A percentile compares a stretch with the other conserved stretches of the same genome.
Conservation (phyloP, 2,329 filamentous ascomycete species). For the Herpotrichia juniperi region DNA sequence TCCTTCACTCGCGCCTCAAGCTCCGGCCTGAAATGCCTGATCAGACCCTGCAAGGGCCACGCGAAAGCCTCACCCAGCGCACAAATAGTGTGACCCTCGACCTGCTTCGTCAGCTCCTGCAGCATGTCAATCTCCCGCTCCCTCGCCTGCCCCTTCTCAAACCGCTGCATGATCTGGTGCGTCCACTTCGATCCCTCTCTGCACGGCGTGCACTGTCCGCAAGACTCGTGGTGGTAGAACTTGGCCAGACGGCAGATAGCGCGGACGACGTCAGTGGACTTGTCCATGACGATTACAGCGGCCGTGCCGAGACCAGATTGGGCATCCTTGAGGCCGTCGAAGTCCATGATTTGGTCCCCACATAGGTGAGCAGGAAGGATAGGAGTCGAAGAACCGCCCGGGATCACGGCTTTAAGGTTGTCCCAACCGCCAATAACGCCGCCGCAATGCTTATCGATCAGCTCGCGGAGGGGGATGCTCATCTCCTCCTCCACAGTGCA, state of each 20-base stretch:
- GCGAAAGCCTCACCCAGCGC: constrained; percentile 97
- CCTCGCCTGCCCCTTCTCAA: constrained; percentile 87
- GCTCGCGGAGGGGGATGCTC: constrained; percentile 93
- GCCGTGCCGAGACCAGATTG: constrained; percentile 97
- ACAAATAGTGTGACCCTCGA: constrained; percentile 98
- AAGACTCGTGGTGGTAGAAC: constrained; percentile 98
- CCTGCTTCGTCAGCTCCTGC: constrained; percentile 98
- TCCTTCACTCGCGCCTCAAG: constrained; percentile 88
- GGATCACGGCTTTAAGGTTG: constrained; percentile 93
- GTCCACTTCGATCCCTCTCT: constrained; percentile 99
- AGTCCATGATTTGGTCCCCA: constrained; percentile 98
- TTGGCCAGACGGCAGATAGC: constrained; percentile 90
- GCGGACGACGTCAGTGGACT: constrained; percentile 93
- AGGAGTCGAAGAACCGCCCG: constrained; percentile 94
- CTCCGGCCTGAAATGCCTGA: constrained; percentile 97
- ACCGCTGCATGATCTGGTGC: constrained; percentile 97
- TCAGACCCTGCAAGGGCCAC: constrained; percentile 97
- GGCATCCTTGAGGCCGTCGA: constrained; percentile 96
- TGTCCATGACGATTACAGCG: constrained; percentile 99
- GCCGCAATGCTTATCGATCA: constrained; percentile 98
- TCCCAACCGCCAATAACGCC: constrained; percentile 97
- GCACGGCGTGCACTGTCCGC: constrained; percentile 99
- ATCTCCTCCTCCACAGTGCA: constrained; percentile 99
- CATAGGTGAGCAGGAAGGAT: constrained; percentile 90
- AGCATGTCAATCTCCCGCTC: constrained; percentile 98